Percentiles rank a stretch among this genome's conserved stretches.
Evolutionary conservation across 352 stramenopile genomes (phyloP).

Genomic region (Phytophthora pinifolia): DNA sequence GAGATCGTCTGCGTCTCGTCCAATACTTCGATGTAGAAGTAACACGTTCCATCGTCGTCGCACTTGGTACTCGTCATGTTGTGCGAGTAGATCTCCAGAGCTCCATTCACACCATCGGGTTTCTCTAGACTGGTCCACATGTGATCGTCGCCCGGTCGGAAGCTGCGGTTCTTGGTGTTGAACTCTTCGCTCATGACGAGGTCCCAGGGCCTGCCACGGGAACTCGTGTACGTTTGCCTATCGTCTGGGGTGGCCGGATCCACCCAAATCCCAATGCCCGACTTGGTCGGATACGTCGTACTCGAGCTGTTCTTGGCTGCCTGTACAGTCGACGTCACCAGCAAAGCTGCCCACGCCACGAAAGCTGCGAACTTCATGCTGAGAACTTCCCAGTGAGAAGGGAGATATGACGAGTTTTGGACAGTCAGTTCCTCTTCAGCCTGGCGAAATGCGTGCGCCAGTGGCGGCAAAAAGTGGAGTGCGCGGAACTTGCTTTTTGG

Average conservation of each 20-base stretch:
- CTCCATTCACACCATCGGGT: constrained; percentile 91
- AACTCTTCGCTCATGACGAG: constrained; percentile 96
- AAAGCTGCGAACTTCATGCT: constrained; percentile 21
- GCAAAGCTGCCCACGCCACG: constrained; percentile 13
- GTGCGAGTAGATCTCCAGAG: constrained; percentile 90
- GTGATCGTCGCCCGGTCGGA: constrained; percentile 93
- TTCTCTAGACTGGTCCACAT: constrained; percentile 95
- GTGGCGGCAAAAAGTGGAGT: no score
- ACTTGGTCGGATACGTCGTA: constrained; percentile 36
- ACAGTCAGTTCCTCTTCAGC: constrained; percentile 11
- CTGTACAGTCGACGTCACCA: constrained; percentile 10
- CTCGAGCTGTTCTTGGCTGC: constrained; percentile 20
- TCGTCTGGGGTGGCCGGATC: constrained; percentile 56
- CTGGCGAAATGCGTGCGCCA: constrained; percentile 27
- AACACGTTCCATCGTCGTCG: constrained; percentile 52
- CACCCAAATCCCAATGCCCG: constrained; percentile 45
- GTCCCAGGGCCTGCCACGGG: constrained; percentile 48
- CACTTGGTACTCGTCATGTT: constrained; percentile 68
- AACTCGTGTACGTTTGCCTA: constrained; percentile 38
- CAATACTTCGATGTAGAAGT: constrained; percentile 46
- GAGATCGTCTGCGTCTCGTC: no score
- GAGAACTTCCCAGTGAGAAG: no score
- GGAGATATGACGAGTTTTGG: constrained; percentile 11
- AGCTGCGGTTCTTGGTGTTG: constrained; percentile 87
- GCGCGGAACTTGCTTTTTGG: no score